These are phyloP conservation scores for Rostrohypoxylon terebratum DNA, from an alignment of 495 filamentous ascomycete species.

Conservation along the genomic window DNA sequence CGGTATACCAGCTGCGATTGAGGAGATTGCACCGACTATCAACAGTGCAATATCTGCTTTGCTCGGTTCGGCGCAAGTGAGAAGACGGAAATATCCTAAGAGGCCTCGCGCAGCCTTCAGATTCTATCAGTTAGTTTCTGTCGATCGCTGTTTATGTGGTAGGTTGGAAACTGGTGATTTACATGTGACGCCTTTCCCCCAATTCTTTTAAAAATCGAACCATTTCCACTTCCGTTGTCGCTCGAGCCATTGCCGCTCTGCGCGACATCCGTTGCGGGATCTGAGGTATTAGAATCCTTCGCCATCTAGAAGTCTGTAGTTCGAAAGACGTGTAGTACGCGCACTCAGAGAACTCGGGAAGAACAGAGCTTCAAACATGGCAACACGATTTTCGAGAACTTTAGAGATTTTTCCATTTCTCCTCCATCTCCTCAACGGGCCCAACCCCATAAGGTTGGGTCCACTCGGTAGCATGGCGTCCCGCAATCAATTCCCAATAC, in stretches of 20 bases:
- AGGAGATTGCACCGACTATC: conserved; percentile 62
- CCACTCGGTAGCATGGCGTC: conserved; percentile 36
- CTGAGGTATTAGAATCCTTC: conserved; percentile 24
- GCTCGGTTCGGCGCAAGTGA: conserved; percentile 54
- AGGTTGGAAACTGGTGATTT: conserved; percentile 9
- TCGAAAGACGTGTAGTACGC: neutral
- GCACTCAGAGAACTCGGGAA: neutral
- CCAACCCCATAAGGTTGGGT: conserved; percentile 29
- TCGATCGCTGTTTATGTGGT: neutral
- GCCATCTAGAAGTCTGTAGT: conserved; percentile 19
- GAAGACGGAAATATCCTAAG: conserved; percentile 53
- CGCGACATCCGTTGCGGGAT: conserved; percentile 20
- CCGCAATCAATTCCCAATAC: conserved; percentile 32
- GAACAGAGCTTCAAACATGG: conserved; percentile 8
- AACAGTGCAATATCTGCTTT: conserved; percentile 62
- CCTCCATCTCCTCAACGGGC: conserved; percentile 17
- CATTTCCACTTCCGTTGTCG: conserved; percentile 11
- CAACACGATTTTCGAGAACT: conserved; percentile 19
- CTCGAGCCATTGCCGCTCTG: conserved; percentile 15
- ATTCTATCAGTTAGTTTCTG: conserved; percentile 16
- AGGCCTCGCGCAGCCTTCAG: conserved; percentile 31
- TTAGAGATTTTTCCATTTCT: conserved; percentile 22
- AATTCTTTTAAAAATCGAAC: conserved; percentile 11
- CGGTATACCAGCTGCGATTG: conserved; percentile 73
- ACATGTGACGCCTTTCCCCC: conserved; percentile 30